Evolutionary conservation across 768 basidiomycete genomes (phyloP), one percentile per base, ranked within the genome.

Genomic region (Leccinum longicurvipes): DNA sequence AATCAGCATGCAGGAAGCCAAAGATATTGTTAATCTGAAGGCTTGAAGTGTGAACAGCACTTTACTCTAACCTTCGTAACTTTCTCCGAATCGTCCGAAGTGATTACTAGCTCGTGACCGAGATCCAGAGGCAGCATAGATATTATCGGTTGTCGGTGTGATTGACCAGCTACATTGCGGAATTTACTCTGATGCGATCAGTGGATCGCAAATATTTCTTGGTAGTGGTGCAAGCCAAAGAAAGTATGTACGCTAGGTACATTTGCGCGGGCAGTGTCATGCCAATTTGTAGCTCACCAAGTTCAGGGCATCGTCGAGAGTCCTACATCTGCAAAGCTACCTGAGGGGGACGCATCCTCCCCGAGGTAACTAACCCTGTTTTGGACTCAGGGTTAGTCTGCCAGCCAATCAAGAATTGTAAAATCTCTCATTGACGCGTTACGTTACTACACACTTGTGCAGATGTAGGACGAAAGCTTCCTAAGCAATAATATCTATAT

Each of bases 1-100:
- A 64, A 67, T 95, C 53, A 87, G 80, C 59, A 77, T 83, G 60
- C 82, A 85, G 55, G 93, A 96, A 61, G 92, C 90, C 47, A 83
- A 83, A 54, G 75, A 81, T 34, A 80, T 92, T 52, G 82, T 82
- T 41, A 81, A 74, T 39, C 75, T 93, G 53, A 85, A 83, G 62
- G 61, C 70, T 27, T 70, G 50, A 66, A n/a, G 42, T 19, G 52
- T 71, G 60, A 42, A 24, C 23, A 44, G 25, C 15, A 25, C 4
- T n/a, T 11, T 24, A 29, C 24, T 24, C 11, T 27, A 28, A 11
- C 21, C 17, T 54, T 53, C 8, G 5, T 31, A 17, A 39, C 4
- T 28, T 55, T 34, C 24, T 36, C 34, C 44, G 25, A 3, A 21
- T 23, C 9, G 10, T 28, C 11, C 19, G 17, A 19, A 12, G 25